A percentile compares a stretch with the other conserved stretches of the same genome.
These are phyloP conservation scores for Trametes cingulata DNA, from an alignment of 768 basidiomycete genomes.

Conservation along the genomic window DNA sequence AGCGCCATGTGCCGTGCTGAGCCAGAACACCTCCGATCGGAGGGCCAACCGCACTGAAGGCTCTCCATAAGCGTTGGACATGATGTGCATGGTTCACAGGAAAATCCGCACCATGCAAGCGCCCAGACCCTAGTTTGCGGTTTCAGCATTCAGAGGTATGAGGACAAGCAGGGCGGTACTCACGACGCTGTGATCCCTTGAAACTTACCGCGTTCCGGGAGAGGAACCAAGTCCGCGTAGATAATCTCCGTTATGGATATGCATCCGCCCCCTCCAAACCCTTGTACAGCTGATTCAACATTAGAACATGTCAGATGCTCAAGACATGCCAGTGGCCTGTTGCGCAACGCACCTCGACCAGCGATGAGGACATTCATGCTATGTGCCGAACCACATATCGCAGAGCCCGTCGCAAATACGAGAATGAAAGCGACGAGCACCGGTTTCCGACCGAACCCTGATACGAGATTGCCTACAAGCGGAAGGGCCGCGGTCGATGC, in stretches of 20 bases:
- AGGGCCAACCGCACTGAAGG: conserved; percentile 30
- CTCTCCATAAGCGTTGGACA: too few relatives aligned
- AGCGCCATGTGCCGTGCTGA: conserved; percentile 9
- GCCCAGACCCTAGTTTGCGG: conserved; percentile 9
- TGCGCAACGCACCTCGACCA: conserved; percentile 31
- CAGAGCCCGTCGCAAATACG: conserved; percentile 42
- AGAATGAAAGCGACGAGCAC: conserved; percentile 32
- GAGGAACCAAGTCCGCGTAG: conserved; percentile 28
- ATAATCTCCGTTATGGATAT: conserved; percentile 25
- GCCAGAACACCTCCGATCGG: conserved; percentile 31
- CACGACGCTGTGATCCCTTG: conserved; percentile 10
- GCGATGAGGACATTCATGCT: conserved; percentile 44
- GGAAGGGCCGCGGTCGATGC: conserved; percentile 38
- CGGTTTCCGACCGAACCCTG: conserved; percentile 38
- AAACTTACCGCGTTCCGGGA: conserved; percentile 36
- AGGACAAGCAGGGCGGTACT: too few relatives aligned
- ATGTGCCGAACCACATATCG: conserved; percentile 40
- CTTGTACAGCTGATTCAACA: conserved; percentile 30
- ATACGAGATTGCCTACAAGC: conserved; percentile 32
- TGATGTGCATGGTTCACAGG: too few relatives aligned
- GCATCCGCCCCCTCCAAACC: conserved; percentile 27
- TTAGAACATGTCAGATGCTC: too few relatives aligned
- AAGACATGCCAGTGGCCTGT: too few relatives aligned
- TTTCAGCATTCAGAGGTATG: too few relatives aligned
- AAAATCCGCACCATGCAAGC: conserved; percentile 11